Evolutionary conservation across 257 asterid genomes (phyloP).

Genomic region (Nicotiana tomentosiformis): DNA sequence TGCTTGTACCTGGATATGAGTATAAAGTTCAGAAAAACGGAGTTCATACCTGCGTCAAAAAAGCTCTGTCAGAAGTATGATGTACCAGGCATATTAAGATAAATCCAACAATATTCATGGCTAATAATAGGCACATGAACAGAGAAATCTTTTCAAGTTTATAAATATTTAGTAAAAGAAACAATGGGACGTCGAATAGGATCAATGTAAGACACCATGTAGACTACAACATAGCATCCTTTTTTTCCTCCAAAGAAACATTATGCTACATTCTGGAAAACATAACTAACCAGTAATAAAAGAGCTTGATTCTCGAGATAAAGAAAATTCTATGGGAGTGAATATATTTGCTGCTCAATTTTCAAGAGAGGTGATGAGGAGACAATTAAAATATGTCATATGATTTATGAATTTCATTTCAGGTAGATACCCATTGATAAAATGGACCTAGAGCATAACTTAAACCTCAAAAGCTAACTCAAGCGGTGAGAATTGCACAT

Average conservation of each 20-base stretch:
- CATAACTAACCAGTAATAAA: background rate
- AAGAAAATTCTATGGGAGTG: background rate
- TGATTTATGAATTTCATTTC: background rate
- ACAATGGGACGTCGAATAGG: background rate
- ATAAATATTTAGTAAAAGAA: background rate
- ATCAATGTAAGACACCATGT: background rate
- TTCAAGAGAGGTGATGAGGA: background rate
- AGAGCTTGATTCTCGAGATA: background rate
- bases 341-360: background rate
- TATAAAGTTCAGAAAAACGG: constrained; percentile 66
- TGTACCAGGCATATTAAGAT: background rate
- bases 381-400: background rate
- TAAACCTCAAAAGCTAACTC: background rate
- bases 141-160: background rate
- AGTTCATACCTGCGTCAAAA: constrained; percentile 61
- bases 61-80: background rate
- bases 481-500: background rate
- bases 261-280: background rate
- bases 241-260: background rate
- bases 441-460: background rate
- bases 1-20: constrained; percentile 58
- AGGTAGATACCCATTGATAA: background rate
- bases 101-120: background rate
- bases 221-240: background rate
- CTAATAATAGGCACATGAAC: background rate